phyloP scores from a whole-genome alignment of 768 basidiomycete genomes.

The Lactarius quietus region DNA sequence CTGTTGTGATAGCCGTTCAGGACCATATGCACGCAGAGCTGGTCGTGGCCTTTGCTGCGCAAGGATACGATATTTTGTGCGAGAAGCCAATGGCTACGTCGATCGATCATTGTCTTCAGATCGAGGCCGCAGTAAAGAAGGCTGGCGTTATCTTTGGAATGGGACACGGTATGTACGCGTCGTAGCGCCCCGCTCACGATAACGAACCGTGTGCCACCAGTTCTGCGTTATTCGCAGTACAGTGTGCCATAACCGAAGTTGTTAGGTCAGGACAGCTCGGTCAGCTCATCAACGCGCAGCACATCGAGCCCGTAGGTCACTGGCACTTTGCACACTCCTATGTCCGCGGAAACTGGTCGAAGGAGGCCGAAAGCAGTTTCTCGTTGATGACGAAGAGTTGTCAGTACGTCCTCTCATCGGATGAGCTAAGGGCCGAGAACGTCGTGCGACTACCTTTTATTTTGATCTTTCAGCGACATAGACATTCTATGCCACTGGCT shows the following conservation, averaged over 20 bases:
- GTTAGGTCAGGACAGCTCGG: conserved; percentile 71
- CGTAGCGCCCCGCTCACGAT: not conserved
- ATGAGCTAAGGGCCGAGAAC: not conserved
- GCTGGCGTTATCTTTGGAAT: conserved; percentile 77
- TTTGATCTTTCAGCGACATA: conserved; percentile 57
- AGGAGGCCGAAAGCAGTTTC: conserved; percentile 67
- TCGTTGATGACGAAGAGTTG: conserved; percentile 87
- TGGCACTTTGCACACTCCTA: conserved; percentile 90
- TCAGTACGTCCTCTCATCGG: conserved; percentile 52
- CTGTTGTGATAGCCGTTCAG: conserved; percentile 76
- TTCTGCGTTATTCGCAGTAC: conserved; percentile 86
- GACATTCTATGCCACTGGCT: conserved; percentile 81
- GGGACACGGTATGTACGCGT: conserved; percentile 61
- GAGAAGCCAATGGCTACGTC: conserved; percentile 91
- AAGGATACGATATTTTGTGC: conserved; percentile 86
- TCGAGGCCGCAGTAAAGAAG: conserved; percentile 67
- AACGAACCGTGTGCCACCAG: conserved; percentile 43
- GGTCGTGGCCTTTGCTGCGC: conserved; percentile 66
- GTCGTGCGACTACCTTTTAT: conserved; percentile 1
- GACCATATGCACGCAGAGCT: conserved; percentile 77
- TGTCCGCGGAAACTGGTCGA: conserved; percentile 80
- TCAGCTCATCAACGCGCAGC: conserved; percentile 75
- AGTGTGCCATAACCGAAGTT: conserved; percentile 62
- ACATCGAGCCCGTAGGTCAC: conserved; percentile 83
- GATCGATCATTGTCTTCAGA: conserved; percentile 66